Evolutionary conservation across 345 rosid genomes (phyloP).

Genomic region (Citrus trifoliata): DNA sequence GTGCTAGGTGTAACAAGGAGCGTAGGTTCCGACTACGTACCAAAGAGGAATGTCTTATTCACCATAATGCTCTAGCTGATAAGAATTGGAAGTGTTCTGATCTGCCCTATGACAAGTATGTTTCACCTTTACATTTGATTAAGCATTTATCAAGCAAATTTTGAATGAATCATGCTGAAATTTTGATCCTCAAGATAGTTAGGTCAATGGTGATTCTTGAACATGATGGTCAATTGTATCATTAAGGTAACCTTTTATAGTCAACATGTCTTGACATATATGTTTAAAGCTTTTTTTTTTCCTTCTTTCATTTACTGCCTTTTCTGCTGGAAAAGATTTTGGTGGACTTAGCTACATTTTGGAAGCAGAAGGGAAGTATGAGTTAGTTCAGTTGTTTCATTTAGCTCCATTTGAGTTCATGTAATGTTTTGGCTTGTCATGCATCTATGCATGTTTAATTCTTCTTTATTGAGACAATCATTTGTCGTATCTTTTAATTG

Average conservation of each 20-base stretch:
- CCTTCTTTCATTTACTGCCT: neutral
- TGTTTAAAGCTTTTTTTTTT: neutral
- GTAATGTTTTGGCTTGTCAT: neutral
- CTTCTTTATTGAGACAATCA: neutral
- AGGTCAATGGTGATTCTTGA: neutral
- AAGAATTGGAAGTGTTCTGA: constrained; percentile 81
- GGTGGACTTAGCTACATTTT: neutral
- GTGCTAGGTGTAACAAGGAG: constrained; percentile 76
- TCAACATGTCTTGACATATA: neutral
- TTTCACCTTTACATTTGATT: neutral
- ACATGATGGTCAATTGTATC: neutral
- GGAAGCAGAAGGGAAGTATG: neutral
- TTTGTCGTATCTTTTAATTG: neutral
- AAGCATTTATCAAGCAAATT: neutral
- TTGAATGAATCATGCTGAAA: neutral
- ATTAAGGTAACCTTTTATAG: neutral
- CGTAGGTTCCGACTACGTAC: constrained; percentile 80
- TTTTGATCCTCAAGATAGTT: neutral
- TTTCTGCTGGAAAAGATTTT: neutral
- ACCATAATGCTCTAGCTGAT: constrained; percentile 83
- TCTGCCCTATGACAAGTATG: constrained; percentile 74
- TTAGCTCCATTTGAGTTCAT: neutral
- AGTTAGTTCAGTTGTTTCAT: neutral
- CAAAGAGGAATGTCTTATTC: constrained; percentile 72
- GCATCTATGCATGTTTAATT: neutral